Conservation (phyloP, 2,329 filamentous ascomycete species). For the Fusarium oxysporum region DNA sequence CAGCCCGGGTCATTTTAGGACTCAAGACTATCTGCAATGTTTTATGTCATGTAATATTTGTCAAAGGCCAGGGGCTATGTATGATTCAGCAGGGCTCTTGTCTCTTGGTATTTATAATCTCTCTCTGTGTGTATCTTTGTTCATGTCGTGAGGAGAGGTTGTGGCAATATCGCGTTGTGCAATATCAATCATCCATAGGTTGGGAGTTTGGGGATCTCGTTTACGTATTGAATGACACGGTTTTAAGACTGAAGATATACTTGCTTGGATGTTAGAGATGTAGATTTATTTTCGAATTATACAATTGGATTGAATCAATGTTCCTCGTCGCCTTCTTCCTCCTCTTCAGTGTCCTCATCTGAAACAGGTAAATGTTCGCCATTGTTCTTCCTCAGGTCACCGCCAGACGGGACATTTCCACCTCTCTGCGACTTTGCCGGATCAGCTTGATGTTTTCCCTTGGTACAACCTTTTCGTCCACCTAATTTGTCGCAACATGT, state of each 20-base stretch:
- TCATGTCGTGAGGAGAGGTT: constrained; percentile 5
- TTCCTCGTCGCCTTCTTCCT: not conserved
- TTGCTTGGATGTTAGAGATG: not conserved
- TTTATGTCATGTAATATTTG: constrained; percentile 41
- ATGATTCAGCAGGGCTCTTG: constrained; percentile 23
- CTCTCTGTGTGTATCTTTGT: not conserved
- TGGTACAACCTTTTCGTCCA: constrained; percentile 4
- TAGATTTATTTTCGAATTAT: not conserved
- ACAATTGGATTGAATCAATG: not conserved
- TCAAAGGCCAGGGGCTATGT: constrained; percentile 28
- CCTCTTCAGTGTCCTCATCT: not conserved
- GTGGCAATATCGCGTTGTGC: constrained; percentile 26
- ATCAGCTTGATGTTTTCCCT: constrained; percentile 16
- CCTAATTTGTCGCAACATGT: constrained; percentile 5
- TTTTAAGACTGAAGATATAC: constrained; percentile 10
- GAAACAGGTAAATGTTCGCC: not conserved
- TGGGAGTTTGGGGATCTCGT: constrained; percentile 40
- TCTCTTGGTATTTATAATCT: constrained; percentile 32
- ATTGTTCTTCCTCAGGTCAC: constrained; percentile 10
- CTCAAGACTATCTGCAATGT: constrained; percentile 32
- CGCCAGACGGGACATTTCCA: constrained; percentile 17
- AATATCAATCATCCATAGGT: constrained; percentile 44
- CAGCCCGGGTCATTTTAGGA: constrained; percentile 26
- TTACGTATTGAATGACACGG: constrained; percentile 21
- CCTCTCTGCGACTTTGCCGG: constrained; percentile 7